A percentile compares a stretch with the other conserved stretches of the same genome.
These are phyloP conservation scores for Plasmodium gaboni DNA, from an alignment of 169 alveolate genomes.

Conservation along the genomic window DNA sequence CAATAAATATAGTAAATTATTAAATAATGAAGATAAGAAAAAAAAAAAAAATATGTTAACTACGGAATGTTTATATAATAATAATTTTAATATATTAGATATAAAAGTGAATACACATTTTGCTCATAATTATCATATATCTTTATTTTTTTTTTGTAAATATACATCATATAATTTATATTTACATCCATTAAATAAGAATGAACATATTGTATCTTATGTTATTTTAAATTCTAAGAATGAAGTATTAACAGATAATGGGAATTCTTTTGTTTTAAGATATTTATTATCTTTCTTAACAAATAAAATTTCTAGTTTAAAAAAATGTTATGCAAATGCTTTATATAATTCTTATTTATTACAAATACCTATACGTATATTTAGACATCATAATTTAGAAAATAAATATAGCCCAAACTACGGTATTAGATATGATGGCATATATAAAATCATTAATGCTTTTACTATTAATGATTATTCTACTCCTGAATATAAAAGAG, in stretches of 20 bases:
- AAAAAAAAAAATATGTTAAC: slow-evolving; percentile 41
- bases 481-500: slow-evolving; percentile 54
- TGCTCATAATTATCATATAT: slow-evolving; percentile 61
- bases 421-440: slow-evolving; percentile 68
- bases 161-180: slow-evolving; percentile 64
- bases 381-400: slow-evolving; percentile 48
- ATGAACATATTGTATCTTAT: slow-evolving; percentile 56
- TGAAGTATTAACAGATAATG: slow-evolving; percentile 60
- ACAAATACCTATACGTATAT: slow-evolving; percentile 56
- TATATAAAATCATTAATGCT: slow-evolving; percentile 57
- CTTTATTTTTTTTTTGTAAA: slow-evolving; percentile 60
- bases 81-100: slow-evolving; percentile 42
- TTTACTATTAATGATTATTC: slow-evolving; percentile 60
- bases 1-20: not conserved
- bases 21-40: slow-evolving; percentile 2
- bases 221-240: slow-evolving; percentile 42
- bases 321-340: slow-evolving; percentile 71
- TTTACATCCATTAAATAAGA: slow-evolving; percentile 64
- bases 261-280: slow-evolving; percentile 40
- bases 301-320: slow-evolving; percentile 47
- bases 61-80: slow-evolving; percentile 22
- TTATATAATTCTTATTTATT: slow-evolving; percentile 47
- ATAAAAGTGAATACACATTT: slow-evolving; percentile 65
- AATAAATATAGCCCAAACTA: slow-evolving; percentile 62
- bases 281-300: slow-evolving; percentile 51